phyloP scores from a whole-genome alignment of 129 eudicot species.

The Flaveria robusta region DNA sequence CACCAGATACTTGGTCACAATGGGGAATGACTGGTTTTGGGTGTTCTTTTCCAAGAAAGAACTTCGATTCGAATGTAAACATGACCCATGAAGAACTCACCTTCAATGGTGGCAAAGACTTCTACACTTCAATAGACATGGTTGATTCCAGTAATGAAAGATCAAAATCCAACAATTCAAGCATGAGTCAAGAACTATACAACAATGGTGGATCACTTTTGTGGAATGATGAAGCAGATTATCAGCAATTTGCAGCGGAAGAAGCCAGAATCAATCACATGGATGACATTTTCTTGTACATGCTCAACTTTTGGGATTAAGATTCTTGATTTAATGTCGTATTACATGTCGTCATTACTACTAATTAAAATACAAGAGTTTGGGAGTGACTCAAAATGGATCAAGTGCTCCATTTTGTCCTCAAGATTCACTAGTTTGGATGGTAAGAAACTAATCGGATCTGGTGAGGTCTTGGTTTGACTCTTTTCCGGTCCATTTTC shows the following conservation, averaged over 20 bases:
- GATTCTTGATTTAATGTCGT: slow-evolving; percentile 42
- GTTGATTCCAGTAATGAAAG: slow-evolving; percentile 24
- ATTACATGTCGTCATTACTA: slow-evolving; percentile 25
- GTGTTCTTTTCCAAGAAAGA: slow-evolving; percentile 39
- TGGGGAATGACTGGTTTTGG: slow-evolving; percentile 48
- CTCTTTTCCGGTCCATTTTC: slow-evolving; percentile 30
- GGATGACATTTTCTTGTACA: slow-evolving; percentile 81
- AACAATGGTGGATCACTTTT: slow-evolving; percentile 36
- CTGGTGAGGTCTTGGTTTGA: slow-evolving; percentile 28
- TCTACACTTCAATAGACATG: slow-evolving; percentile 40
- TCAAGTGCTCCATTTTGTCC: slow-evolving; percentile 32
- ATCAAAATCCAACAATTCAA: slow-evolving; percentile 39
- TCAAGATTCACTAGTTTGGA: slow-evolving; percentile 31
- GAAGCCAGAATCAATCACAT: slow-evolving; percentile 49
- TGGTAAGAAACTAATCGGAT: slow-evolving; percentile 38
- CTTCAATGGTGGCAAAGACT: slow-evolving; percentile 37
- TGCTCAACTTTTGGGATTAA: slow-evolving; percentile 50
- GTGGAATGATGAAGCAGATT: slow-evolving; percentile 46
- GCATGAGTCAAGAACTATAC: slow-evolving; percentile 41
- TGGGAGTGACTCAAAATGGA: slow-evolving; percentile 28
- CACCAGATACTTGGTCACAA: slow-evolving; percentile 52
- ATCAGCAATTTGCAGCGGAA: slow-evolving; percentile 41
- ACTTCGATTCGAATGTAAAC: slow-evolving; percentile 1
- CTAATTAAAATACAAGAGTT: slow-evolving; percentile 13
- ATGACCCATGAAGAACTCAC: slow-evolving; percentile 37